phyloP scores from a whole-genome alignment of 169 alveolate species.

The Plasmodium chabaudi region DNA sequence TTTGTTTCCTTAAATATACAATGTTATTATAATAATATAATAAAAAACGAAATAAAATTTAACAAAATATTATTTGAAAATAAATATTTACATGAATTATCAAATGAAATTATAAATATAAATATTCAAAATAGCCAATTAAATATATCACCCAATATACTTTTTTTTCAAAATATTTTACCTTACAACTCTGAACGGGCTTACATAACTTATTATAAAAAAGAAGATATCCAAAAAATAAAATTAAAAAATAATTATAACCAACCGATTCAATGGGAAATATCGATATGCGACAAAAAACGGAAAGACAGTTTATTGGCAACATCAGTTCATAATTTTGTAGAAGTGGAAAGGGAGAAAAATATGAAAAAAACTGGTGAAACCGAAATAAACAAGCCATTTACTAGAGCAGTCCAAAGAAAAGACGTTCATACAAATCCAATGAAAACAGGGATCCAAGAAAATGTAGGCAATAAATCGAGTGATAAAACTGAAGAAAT shows the following conservation, averaged over 20 bases:
- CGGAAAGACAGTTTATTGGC: background rate
- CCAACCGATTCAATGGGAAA: conserved; percentile 7
- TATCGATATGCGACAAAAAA: conserved; percentile 13
- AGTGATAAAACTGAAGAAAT: background rate
- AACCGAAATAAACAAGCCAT: background rate
- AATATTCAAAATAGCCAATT: conserved; percentile 23
- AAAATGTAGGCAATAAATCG: background rate
- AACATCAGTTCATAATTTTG: background rate
- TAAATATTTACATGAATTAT: background rate
- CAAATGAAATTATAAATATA: conserved; percentile 14
- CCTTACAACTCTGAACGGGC: conserved; percentile 13
- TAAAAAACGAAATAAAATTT: conserved; percentile 16
- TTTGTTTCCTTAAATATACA: conserved; percentile 23
- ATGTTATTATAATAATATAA: conserved; percentile 22
- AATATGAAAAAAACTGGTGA: background rate
- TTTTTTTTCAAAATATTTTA: conserved; percentile 14
- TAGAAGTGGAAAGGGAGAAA: background rate
- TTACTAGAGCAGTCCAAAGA: no score
- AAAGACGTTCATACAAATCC: background rate
- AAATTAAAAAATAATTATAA: conserved; percentile 31
- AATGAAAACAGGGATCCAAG: background rate
- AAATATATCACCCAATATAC: conserved; percentile 15
- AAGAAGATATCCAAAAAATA: conserved; percentile 12
- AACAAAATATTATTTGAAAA: conserved; percentile 4
- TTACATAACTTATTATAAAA: conserved; percentile 33